phyloP scores from a whole-genome alignment of 805 yeast genomes.

The Lachancea nothofagi region DNA sequence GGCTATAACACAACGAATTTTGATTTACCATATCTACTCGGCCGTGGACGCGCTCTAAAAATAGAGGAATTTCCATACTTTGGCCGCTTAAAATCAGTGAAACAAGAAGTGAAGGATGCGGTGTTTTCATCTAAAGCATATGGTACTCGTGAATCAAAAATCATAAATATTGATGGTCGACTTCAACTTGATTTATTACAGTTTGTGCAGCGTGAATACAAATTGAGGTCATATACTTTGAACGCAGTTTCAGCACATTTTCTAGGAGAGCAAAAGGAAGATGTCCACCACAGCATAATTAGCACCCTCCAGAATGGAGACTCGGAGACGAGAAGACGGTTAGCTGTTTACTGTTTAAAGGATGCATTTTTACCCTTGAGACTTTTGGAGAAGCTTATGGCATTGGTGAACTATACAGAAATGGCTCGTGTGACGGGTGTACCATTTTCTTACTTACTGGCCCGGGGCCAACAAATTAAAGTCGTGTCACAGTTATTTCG shows the following conservation, averaged over 20 bases:
- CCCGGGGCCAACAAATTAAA: constrained; percentile 97
- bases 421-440: constrained; percentile 99
- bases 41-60: constrained; percentile 73
- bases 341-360: constrained; percentile 94
- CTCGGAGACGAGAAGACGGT: constrained; percentile 84
- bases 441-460: constrained; percentile 80
- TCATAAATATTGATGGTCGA: constrained; percentile 90
- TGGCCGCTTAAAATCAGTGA: constrained; percentile 62
- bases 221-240: constrained; percentile 87
- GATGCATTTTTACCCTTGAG: constrained; percentile 92
- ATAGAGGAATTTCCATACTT: constrained; percentile 73
- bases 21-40: constrained; percentile 87
- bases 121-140: constrained; percentile 91
- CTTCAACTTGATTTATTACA: constrained; percentile 91
- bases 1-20: constrained; percentile 95
- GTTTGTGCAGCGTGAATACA: constrained; percentile 90
- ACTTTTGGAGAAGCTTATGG: constrained; percentile 87
- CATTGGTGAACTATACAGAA: constrained; percentile 93
- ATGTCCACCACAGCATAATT: constrained; percentile 94
- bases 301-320: constrained; percentile 91
- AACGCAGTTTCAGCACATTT: constrained; percentile 95
- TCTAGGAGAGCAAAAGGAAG: constrained; percentile 93
- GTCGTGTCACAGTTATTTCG: constrained; percentile 93
- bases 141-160: constrained; percentile 92
- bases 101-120: constrained; percentile 75